These are phyloP conservation scores for Pleurotus salmoneostramineus DNA, from an alignment of 768 basidiomycete species.

Conservation along the genomic window DNA sequence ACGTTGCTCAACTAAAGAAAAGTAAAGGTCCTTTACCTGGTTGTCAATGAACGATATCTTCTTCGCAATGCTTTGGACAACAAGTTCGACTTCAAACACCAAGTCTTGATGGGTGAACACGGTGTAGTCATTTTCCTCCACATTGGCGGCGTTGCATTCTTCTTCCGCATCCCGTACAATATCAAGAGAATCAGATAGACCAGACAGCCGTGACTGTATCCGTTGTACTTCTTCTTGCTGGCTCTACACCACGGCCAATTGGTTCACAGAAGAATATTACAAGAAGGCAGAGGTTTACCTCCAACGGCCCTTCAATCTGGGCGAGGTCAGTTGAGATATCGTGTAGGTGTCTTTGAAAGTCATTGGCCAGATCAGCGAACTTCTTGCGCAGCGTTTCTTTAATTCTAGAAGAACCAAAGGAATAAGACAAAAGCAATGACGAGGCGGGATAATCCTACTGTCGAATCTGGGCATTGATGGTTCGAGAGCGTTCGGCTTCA, in stretches of 20 bases:
- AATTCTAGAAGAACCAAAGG: slow-evolving; percentile 53
- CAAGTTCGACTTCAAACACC: slow-evolving; percentile 82
- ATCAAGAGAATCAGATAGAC: slow-evolving; percentile 53
- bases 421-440: not conserved
- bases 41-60: slow-evolving; percentile 97
- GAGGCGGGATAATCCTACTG: slow-evolving; percentile 47
- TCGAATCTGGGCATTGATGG: slow-evolving; percentile 88
- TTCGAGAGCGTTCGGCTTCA: slow-evolving; percentile 73
- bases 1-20: slow-evolving; percentile 1
- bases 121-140: slow-evolving; percentile 97
- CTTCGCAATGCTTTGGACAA: slow-evolving; percentile 77
- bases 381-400: slow-evolving; percentile 75
- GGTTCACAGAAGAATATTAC: not conserved
- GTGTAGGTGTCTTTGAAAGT: slow-evolving; percentile 66
- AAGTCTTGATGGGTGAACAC: slow-evolving; percentile 87
- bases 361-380: slow-evolving; percentile 76
- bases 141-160: slow-evolving; percentile 81
- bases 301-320: slow-evolving; percentile 69
- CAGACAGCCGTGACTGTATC: slow-evolving; percentile 66
- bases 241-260: slow-evolving; percentile 33
- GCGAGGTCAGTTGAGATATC: slow-evolving; percentile 69
- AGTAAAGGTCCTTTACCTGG: slow-evolving; percentile 51
- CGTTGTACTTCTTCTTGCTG: slow-evolving; percentile 68
- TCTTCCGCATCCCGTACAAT: slow-evolving; percentile 62
- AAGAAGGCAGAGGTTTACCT: slow-evolving; percentile 38